These are phyloP conservation scores for Exophiala lecanii-corni DNA, from an alignment of 2,329 filamentous ascomycete species.

Conservation along the genomic window DNA sequence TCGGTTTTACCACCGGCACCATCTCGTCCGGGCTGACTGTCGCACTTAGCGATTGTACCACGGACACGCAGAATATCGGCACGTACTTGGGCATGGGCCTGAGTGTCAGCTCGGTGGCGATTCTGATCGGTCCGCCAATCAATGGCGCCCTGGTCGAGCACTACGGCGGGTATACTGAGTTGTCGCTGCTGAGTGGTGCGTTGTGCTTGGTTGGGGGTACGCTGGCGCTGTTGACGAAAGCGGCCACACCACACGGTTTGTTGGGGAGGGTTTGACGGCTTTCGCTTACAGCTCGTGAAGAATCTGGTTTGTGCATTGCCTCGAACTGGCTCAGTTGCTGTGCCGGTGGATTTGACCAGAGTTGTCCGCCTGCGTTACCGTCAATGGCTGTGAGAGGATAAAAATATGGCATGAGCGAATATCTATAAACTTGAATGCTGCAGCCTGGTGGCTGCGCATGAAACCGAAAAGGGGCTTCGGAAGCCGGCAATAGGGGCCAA, in stretches of 20 bases:
- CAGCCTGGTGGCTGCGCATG: too few relatives aligned
- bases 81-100: slow-evolving; percentile 28
- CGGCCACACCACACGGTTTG: slow-evolving; percentile 35
- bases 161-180: slow-evolving; percentile 38
- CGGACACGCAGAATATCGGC: slow-evolving; percentile 26
- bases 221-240: slow-evolving; percentile 35
- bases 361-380: too few relatives aligned
- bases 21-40: slow-evolving; percentile 36
- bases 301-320: neutral
- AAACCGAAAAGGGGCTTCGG: too few relatives aligned
- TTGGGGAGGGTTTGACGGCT: slow-evolving; percentile 32
- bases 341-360: too few relatives aligned
- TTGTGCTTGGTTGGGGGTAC: slow-evolving; percentile 35
- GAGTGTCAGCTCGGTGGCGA: slow-evolving; percentile 38
- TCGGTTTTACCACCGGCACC: slow-evolving; percentile 64
- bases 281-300: too few relatives aligned
- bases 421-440: too few relatives aligned
- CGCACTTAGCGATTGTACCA: slow-evolving; percentile 17
- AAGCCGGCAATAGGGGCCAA: too few relatives aligned
- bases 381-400: too few relatives aligned
- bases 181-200: slow-evolving; percentile 35
- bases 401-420: too few relatives aligned
- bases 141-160: slow-evolving; percentile 42
- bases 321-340: neutral
- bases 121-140: slow-evolving; percentile 46